These are phyloP conservation scores for Galeopsis tetrahit DNA, from an alignment of 257 asterid species.

Conservation along the genomic window DNA sequence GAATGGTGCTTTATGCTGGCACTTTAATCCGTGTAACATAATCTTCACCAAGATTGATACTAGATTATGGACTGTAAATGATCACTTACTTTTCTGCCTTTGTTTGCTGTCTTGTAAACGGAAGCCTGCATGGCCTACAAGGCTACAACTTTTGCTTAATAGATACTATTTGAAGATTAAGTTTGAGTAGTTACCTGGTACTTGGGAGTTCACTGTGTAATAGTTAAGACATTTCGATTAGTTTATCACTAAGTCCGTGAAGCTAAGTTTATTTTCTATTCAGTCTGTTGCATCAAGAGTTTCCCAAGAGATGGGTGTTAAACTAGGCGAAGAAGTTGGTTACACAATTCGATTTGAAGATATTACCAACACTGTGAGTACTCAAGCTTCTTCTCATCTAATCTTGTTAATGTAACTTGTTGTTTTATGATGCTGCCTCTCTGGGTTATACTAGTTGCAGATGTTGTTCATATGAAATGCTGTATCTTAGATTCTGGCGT, in stretches of 20 bases:
- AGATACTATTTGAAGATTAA: conserved; percentile 11
- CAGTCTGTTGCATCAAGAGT: conserved; percentile 91
- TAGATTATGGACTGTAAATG: conserved; percentile 1
- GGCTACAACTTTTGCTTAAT: not conserved
- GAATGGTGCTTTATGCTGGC: conserved; percentile 3
- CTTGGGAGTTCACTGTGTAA: not conserved
- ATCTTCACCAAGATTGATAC: not conserved
- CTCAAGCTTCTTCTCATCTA: conserved; percentile 28
- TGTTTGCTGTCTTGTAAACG: conserved; percentile 13
- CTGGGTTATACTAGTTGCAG: conserved; percentile 23
- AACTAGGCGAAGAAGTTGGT: conserved; percentile 94
- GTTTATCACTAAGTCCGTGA: conserved; percentile 10
- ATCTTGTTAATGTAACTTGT: conserved; percentile 7
- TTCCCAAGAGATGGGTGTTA: conserved; percentile 94
- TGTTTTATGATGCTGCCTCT: not conserved
- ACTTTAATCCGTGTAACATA: not conserved
- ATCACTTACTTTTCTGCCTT: not conserved
- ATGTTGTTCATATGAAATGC: conserved; percentile 16
- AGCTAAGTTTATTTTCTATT: conserved; percentile 30
- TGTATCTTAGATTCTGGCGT: not conserved
- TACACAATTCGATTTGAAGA: conserved; percentile 97
- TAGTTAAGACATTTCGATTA: not conserved
- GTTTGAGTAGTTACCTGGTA: conserved; percentile 4
- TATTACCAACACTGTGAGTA: conserved; percentile 68
- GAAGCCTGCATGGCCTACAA: not conserved